Evolutionary conservation across 208 protist genomes (phyloP).

Genomic region (Leishmania turanica): DNA sequence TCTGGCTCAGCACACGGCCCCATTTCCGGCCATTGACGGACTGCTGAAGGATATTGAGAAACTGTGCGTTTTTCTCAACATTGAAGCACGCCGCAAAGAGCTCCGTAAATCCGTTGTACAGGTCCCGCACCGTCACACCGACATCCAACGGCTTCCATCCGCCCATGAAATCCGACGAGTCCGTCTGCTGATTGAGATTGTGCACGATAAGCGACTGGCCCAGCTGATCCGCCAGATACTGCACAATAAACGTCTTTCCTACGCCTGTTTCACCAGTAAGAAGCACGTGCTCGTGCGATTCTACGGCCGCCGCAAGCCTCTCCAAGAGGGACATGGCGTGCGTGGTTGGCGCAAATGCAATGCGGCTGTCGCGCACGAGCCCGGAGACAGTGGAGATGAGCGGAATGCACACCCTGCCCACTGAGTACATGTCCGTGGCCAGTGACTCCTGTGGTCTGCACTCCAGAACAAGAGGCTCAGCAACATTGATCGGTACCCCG

Average conservation of each 20-base stretch:
- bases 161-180: conserved; percentile 99
- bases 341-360: conserved; percentile 96
- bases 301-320: conserved; percentile 90
- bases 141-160: conserved; percentile 99
- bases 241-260: conserved; percentile 95
- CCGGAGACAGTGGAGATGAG: conserved; percentile 36
- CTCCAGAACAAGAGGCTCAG: conserved; percentile 65
- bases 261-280: conserved; percentile 99
- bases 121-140: conserved; percentile 55
- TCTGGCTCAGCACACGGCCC: conserved; percentile 59
- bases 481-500: conserved; percentile 63
- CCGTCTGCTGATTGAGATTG: conserved; percentile 99
- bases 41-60: conserved; percentile 72
- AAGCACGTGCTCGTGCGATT: conserved; percentile 95
- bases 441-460: conserved; percentile 66
- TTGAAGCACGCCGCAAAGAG: conserved; percentile 96
- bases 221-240: conserved; percentile 90
- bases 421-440: conserved; percentile 43
- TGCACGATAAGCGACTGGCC: conserved; percentile 95
- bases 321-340: conserved; percentile 96
- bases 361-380: conserved; percentile 52
- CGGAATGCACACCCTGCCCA: conserved; percentile 67
- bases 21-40: conserved; percentile 68
- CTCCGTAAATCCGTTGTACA: conserved; percentile 88
- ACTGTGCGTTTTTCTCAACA: conserved; percentile 73